Percentiles rank a stretch among this genome's conserved stretches.
Conservation (phyloP, 1,284 basidiomycete genomes). For the Coniophora puteana region DNA sequence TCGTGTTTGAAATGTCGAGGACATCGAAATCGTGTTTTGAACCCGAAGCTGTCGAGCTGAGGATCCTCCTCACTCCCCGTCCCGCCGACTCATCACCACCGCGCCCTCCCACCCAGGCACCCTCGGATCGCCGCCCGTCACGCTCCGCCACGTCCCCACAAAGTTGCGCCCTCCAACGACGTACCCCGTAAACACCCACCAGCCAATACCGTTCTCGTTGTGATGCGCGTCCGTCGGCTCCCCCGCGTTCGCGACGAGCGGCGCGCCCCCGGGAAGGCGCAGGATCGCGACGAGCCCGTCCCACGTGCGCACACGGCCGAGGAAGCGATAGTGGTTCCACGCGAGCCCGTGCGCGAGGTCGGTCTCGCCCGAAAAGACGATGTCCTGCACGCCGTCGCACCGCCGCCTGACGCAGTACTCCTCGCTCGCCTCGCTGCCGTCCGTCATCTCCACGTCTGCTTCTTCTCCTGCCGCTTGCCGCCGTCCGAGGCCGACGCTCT, state of each 20-base stretch:
- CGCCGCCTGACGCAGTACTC: slow-evolving; percentile 25
- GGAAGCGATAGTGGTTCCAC: slow-evolving; percentile 56
- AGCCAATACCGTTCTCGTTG: slow-evolving; percentile 7
- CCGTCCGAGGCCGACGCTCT: slow-evolving; percentile 15
- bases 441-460: slow-evolving; percentile 15
- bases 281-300: slow-evolving; percentile 67
- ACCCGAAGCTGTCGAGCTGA: too few species aligned
- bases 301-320: slow-evolving; percentile 62
- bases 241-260: background rate
- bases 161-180: slow-evolving; percentile 59
- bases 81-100: slow-evolving; percentile 47
- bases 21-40: background rate
- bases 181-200: slow-evolving; percentile 67
- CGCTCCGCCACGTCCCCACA: slow-evolving; percentile 64
- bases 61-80: slow-evolving; percentile 9
- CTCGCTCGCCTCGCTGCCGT: slow-evolving; percentile 7
- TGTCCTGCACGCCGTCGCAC: slow-evolving; percentile 54
- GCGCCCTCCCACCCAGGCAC: slow-evolving; percentile 53
- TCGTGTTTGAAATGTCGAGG: background rate
- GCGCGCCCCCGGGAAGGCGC: slow-evolving; percentile 39
- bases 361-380: slow-evolving; percentile 58
- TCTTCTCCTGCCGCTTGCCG: too few species aligned
- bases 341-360: slow-evolving; percentile 52
- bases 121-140: slow-evolving; percentile 33
- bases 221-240: slow-evolving; percentile 9